phyloP scores from a whole-genome alignment of 2,329 filamentous ascomycete species.

The Fusarium buharicum region DNA sequence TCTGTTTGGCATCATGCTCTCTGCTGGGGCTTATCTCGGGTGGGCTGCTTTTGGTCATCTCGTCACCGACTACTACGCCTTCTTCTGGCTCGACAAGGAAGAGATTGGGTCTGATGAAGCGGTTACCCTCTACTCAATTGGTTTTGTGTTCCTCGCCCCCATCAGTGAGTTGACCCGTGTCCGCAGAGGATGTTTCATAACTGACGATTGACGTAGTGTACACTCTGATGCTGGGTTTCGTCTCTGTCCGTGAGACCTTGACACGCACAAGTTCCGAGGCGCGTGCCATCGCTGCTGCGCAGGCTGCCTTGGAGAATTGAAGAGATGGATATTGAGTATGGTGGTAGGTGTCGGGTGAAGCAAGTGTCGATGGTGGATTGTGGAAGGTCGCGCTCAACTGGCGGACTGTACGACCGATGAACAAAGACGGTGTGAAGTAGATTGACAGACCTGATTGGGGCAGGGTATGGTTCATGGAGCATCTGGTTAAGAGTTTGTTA shows the following conservation, averaged over 20 bases:
- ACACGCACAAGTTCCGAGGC: conserved; percentile 44
- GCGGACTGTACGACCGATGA: neutral
- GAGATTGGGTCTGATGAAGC: conserved; percentile 57
- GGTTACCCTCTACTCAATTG: conserved; percentile 56
- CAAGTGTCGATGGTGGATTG: neutral
- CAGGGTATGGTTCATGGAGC: neutral
- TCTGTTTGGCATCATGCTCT: conserved; percentile 54
- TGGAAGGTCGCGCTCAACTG: neutral
- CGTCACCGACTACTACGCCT: conserved; percentile 58
- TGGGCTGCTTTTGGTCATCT: conserved; percentile 61
- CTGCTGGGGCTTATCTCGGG: conserved; percentile 58
- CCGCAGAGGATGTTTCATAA: neutral
- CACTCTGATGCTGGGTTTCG: conserved; percentile 60
- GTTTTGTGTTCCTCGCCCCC: conserved; percentile 57
- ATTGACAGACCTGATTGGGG: conserved; percentile 5
- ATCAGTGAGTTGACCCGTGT: conserved; percentile 53
- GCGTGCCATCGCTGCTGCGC: conserved; percentile 41
- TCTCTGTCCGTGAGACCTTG: conserved; percentile 59
- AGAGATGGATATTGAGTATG: conserved; percentile 2
- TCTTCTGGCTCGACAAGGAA: conserved; percentile 63
- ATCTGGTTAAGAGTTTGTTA: neutral
- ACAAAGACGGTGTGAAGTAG: neutral
- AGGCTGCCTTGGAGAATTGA: conserved; percentile 39
- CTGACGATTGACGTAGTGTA: conserved; percentile 54
- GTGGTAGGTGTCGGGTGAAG: neutral